These are phyloP conservation scores for Erysimum pusillum DNA, from an alignment of 441 rosid genomes.

Conservation along the genomic window DNA sequence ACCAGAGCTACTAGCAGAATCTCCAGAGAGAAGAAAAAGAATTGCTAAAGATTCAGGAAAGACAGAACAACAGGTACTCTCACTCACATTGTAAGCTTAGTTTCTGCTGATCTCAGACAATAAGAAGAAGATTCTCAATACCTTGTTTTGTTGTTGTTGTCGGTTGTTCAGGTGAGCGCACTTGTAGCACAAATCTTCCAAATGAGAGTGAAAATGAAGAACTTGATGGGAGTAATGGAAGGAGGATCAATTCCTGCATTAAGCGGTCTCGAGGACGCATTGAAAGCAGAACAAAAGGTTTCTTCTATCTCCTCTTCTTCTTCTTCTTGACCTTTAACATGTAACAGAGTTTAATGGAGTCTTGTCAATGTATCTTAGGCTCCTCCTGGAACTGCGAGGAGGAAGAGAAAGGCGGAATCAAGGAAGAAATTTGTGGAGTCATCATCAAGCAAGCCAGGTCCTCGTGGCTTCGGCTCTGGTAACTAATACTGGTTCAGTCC, in stretches of 20 bases:
- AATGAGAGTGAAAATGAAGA: conserved; percentile 97
- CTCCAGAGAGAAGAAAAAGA: conserved; percentile 84
- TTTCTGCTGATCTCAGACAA: conserved; percentile 22
- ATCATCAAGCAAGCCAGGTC: conserved; percentile 69
- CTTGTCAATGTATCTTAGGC: conserved; percentile 58
- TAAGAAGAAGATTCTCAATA: conserved; percentile 18
- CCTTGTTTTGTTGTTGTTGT: conserved; percentile 4
- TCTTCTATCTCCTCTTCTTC: conserved; percentile 15
- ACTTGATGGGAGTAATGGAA: conserved; percentile 92
- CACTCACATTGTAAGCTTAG: conserved; percentile 8
- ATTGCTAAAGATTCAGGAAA: conserved; percentile 87
- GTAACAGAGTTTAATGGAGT: conserved; percentile 30
- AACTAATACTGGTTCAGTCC: conserved; percentile 44
- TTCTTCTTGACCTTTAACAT: conserved; percentile 7
- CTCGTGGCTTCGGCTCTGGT: conserved; percentile 82
- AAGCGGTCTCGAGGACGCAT: conserved; percentile 84
- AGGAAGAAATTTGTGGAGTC: conserved; percentile 71
- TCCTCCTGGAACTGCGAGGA: conserved; percentile 91
- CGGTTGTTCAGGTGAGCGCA: conserved; percentile 77
- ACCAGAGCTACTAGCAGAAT: conserved; percentile 95
- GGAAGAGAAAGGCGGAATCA: conserved; percentile 73
- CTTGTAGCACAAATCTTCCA: conserved; percentile 97
- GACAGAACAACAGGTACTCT: conserved; percentile 84
- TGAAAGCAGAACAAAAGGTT: conserved; percentile 90
- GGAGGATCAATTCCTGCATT: conserved; percentile 93